Evolutionary conservation across 176 grass and related monocot species (phyloP).

Genomic region (Carex pumila): DNA sequence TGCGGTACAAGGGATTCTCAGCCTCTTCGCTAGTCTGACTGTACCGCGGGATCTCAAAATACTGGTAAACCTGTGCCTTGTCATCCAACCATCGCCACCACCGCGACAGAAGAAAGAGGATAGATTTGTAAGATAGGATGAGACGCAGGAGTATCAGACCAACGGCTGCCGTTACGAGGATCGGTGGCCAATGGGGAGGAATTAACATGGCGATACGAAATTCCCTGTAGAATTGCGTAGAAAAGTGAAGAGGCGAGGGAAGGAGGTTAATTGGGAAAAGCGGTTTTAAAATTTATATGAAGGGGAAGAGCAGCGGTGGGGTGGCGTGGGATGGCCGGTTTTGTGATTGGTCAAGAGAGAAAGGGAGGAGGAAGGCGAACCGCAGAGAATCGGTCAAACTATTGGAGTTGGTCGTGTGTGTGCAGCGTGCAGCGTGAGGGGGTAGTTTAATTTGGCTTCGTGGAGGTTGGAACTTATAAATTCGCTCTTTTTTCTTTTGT

Average conservation of each 20-base stretch:
- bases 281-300: background rate
- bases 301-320: background rate
- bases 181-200: background rate
- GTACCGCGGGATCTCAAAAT: slow-evolving; percentile 53
- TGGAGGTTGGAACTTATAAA: too few relatives aligned
- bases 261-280: background rate
- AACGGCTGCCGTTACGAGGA: background rate
- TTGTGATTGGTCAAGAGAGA: background rate
- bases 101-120: slow-evolving; percentile 25
- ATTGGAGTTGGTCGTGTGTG: background rate
- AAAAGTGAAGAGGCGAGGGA: background rate
- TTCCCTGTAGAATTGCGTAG: background rate
- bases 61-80: slow-evolving; percentile 61
- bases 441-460: background rate
- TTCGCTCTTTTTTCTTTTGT: too few relatives aligned
- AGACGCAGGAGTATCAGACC: slow-evolving; percentile 35
- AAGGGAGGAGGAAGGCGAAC: background rate
- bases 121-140: slow-evolving; percentile 50
- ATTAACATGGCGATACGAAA: background rate
- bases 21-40: background rate
- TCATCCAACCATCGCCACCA: slow-evolving; percentile 61
- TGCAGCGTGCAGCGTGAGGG: background rate
- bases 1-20: slow-evolving; percentile 46
- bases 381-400: background rate
- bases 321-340: background rate